phyloP scores from a whole-genome alignment of 345 rosid species.

The Salix koriyanagi region DNA sequence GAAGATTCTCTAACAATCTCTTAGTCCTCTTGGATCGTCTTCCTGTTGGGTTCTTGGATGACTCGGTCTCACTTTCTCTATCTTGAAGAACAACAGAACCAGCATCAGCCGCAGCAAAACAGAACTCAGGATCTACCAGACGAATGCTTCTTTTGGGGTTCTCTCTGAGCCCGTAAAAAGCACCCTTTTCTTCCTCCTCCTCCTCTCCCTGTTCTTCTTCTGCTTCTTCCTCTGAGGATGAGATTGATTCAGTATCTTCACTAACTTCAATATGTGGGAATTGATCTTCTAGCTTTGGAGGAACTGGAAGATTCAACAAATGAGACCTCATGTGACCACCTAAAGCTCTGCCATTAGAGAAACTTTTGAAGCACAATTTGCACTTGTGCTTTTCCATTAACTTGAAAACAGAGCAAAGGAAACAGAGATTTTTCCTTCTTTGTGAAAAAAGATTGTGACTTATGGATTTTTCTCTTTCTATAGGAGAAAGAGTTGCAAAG shows the following conservation, averaged over 20 bases:
- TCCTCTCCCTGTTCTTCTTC: conserved; percentile 22
- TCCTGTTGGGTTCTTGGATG: conserved; percentile 58
- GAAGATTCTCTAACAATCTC: conserved; percentile 22
- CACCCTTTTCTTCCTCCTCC: conserved; percentile 21
- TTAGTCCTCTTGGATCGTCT: conserved; percentile 62
- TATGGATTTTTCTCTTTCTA: conserved; percentile 24
- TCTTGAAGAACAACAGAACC: conserved; percentile 57
- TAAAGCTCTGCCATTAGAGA: conserved; percentile 69
- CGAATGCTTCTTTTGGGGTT: conserved; percentile 51
- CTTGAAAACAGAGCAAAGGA: conserved; percentile 7
- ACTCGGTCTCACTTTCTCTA: conserved; percentile 78
- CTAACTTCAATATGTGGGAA: conserved; percentile 33
- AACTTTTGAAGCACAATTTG: conserved; percentile 60
- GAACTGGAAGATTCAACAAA: conserved; percentile 48
- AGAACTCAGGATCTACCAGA: conserved; percentile 63
- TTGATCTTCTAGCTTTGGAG: conserved; percentile 27
- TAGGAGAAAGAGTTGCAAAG: conserved; percentile 16
- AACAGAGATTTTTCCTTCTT: conserved; percentile 5
- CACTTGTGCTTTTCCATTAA: conserved; percentile 73
- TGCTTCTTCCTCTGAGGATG: conserved; percentile 45
- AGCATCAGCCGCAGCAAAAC: conserved; percentile 36
- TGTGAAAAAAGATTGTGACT: conserved; percentile 13
- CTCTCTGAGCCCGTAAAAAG: conserved; percentile 45
- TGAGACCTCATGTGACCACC: conserved; percentile 91
- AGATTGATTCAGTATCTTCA: conserved; percentile 38